phyloP scores from a whole-genome alignment of 257 asterid species.

The Solanum pimpinellifolium region DNA sequence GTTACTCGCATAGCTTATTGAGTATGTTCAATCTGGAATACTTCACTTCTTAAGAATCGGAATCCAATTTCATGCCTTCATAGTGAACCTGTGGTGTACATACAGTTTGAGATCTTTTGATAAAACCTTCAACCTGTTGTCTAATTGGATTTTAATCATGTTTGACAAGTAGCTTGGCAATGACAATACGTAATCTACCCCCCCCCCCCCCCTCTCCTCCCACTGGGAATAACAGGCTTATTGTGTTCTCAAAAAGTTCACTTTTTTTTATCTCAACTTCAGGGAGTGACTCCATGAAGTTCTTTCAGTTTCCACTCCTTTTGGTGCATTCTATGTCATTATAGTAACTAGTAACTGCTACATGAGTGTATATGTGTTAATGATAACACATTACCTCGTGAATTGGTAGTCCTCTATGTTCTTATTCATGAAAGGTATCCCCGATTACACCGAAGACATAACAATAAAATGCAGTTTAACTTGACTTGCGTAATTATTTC shows the following conservation, averaged over 20 bases:
- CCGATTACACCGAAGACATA: too few species aligned
- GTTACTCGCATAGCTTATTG: not conserved
- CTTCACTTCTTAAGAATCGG: not conserved
- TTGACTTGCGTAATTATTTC: not conserved
- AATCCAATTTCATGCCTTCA: not conserved
- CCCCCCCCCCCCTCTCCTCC: not conserved
- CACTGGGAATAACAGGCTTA: not conserved
- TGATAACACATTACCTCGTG: not conserved
- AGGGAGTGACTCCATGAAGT: too few species aligned
- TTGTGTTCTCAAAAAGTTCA: not conserved
- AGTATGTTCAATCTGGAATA: not conserved
- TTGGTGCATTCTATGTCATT: not conserved
- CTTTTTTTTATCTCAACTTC: not conserved
- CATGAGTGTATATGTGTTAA: not conserved
- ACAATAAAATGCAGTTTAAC: too few species aligned
- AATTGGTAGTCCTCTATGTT: not conserved
- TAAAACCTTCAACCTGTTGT: not conserved
- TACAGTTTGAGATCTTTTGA: not conserved
- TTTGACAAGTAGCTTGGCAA: not conserved
- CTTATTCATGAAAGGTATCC: not conserved
- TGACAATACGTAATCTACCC: not conserved
- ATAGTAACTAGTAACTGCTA: not conserved
- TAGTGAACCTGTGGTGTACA: not conserved
- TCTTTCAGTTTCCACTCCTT: not conserved
- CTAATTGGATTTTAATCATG: not conserved